phyloP scores from a whole-genome alignment of 2,329 filamentous ascomycete species.

The Polytolypa hystricis region DNA sequence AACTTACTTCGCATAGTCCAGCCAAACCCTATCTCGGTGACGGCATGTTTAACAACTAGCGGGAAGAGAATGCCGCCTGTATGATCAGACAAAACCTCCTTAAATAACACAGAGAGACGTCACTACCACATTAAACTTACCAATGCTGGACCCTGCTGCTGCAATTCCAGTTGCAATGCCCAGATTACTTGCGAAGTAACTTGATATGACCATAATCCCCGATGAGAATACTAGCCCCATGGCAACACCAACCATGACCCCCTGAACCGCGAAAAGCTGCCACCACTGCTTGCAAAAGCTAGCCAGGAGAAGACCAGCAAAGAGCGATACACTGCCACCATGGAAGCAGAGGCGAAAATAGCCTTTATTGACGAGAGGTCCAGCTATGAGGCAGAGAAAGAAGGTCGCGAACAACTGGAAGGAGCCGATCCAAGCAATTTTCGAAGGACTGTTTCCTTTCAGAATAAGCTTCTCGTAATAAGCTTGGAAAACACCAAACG shows the following conservation, averaged over 20 bases:
- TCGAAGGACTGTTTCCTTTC: constrained; percentile 15
- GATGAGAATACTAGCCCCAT: constrained; percentile 24
- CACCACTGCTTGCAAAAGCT: constrained; percentile 31
- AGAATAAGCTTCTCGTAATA: constrained; percentile 27
- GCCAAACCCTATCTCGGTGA: constrained; percentile 20
- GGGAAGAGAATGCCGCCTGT: constrained; percentile 22
- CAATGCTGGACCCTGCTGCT: constrained; percentile 23
- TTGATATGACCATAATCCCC: constrained; percentile 21
- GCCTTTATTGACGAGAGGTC: constrained; percentile 28
- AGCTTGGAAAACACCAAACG: constrained; percentile 33
- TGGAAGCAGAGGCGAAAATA: constrained; percentile 22
- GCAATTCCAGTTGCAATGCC: constrained; percentile 23
- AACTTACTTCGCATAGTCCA: constrained; percentile 20
- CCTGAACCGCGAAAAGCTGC: constrained; percentile 27
- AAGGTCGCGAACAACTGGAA: constrained; percentile 34
- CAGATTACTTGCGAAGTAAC: constrained; percentile 25
- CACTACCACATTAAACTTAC: constrained; percentile 6
- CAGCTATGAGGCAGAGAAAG: constrained; percentile 26
- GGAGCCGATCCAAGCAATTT: constrained; percentile 31
- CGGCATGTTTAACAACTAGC: constrained; percentile 20
- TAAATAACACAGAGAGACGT: background rate
- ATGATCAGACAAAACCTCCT: background rate
- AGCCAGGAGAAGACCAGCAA: constrained; percentile 33
- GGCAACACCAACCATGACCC: constrained; percentile 21
- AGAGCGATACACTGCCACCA: constrained; percentile 17